These are phyloP conservation scores for Cyberlindnera samutprakarnensis DNA, from an alignment of 805 yeast species.

Conservation along the genomic window DNA sequence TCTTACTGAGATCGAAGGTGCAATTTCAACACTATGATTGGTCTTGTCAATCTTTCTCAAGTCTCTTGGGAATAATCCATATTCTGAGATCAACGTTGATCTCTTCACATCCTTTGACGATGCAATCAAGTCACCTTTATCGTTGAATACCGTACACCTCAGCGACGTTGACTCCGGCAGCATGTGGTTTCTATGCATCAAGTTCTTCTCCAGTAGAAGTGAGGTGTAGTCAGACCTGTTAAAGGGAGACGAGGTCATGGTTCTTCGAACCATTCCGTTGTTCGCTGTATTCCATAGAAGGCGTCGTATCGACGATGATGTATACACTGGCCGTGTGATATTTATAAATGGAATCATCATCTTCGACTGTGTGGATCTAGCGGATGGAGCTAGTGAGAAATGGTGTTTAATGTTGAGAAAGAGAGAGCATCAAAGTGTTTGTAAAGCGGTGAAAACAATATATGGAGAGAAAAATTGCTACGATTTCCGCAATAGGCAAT, in stretches of 20 bases:
- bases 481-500: no score
- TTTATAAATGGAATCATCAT: no score
- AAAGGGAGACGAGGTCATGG: not conserved
- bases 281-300: not conserved
- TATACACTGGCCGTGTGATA: no score
- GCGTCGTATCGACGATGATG: no score
- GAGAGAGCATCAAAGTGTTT: no score
- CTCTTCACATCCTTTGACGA: slow-evolving; percentile 70
- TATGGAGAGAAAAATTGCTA: no score
- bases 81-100: slow-evolving; percentile 60
- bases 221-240: slow-evolving; percentile 19
- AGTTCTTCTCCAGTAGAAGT: slow-evolving; percentile 29
- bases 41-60: slow-evolving; percentile 78
- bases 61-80: slow-evolving; percentile 83
- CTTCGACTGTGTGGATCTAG: no score
- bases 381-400: no score
- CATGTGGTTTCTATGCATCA: slow-evolving; percentile 29
- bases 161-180: slow-evolving; percentile 34
- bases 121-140: slow-evolving; percentile 57
- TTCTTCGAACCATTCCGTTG: no score
- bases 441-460: no score
- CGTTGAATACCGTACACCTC: slow-evolving; percentile 77
- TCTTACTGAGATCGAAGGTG: slow-evolving; percentile 75
- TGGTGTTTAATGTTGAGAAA: no score
- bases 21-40: slow-evolving; percentile 52